These are phyloP conservation scores for Calonectria pseudoturangicola DNA, from an alignment of 2,329 filamentous ascomycete genomes.

Conservation along the genomic window DNA sequence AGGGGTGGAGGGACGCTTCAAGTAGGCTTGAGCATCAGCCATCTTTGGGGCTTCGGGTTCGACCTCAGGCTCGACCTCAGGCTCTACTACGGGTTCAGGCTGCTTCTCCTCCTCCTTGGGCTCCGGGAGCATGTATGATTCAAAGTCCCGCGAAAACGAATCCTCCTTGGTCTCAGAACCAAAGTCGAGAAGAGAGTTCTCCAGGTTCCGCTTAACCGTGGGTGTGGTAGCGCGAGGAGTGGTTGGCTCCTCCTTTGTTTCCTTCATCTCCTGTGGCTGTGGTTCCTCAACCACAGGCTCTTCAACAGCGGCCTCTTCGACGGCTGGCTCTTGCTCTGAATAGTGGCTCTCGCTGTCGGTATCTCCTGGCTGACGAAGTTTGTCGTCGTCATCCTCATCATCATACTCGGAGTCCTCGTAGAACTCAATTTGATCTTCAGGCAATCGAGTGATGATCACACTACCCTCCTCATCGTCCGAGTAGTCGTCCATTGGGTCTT, in stretches of 20 bases:
- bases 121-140: slow-evolving; percentile 68
- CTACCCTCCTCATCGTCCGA: slow-evolving; percentile 73
- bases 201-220: slow-evolving; percentile 46
- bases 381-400: slow-evolving; percentile 77
- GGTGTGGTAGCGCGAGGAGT: slow-evolving; percentile 69
- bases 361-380: slow-evolving; percentile 67
- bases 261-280: slow-evolving; percentile 26
- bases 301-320: slow-evolving; percentile 44
- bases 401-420: slow-evolving; percentile 67
- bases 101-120: slow-evolving; percentile 58
- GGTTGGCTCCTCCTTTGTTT: slow-evolving; percentile 66
- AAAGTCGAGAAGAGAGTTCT: slow-evolving; percentile 62
- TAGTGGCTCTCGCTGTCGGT: slow-evolving; percentile 63
- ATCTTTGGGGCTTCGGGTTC: slow-evolving; percentile 56
- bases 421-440: slow-evolving; percentile 78
- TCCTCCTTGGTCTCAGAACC: slow-evolving; percentile 58
- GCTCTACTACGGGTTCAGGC: slow-evolving; percentile 52
- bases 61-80: slow-evolving; percentile 51
- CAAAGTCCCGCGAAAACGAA: slow-evolving; percentile 66
- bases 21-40: slow-evolving; percentile 60
- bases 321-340: slow-evolving; percentile 55
- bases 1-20: slow-evolving; percentile 70
- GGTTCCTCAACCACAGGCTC: slow-evolving; percentile 12
- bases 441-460: slow-evolving; percentile 80
- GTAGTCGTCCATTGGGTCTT: slow-evolving; percentile 75